Evolutionary conservation across 805 yeast genomes (phyloP).

Genomic region (Suhomyces kilbournensis): DNA sequence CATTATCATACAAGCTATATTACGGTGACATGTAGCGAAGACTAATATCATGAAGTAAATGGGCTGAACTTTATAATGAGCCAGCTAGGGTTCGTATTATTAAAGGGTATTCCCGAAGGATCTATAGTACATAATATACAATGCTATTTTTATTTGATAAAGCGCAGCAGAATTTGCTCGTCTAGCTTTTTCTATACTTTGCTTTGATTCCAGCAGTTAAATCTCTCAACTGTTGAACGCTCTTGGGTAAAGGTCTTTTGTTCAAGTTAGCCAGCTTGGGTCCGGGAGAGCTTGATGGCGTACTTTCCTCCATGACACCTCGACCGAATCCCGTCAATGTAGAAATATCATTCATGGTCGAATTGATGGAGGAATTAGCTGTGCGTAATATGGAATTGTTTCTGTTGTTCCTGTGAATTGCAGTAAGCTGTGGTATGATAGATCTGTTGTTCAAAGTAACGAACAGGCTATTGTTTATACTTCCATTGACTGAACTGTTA

Average conservation of each 20-base stretch:
- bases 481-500: not conserved
- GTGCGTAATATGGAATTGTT: constrained; percentile 9
- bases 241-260: constrained; percentile 16
- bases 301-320: constrained; percentile 38
- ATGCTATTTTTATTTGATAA: constrained; percentile 1
- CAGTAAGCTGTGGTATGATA: constrained; percentile 9
- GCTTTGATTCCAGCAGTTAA: constrained; percentile 18
- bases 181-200: constrained; percentile 4
- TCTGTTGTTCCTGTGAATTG: constrained; percentile 5
- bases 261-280: constrained; percentile 1
- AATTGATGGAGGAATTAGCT: constrained; percentile 17
- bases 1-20: not conserved
- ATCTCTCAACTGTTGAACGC: constrained; percentile 21
- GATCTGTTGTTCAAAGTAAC: constrained; percentile 7
- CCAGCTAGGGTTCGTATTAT: not conserved
- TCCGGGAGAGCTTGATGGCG: constrained; percentile 31
- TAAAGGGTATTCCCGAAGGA: not conserved
- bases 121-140: constrained; percentile 4
- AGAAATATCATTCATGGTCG: constrained; percentile 24
- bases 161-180: not conserved
- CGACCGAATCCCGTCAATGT: constrained; percentile 33
- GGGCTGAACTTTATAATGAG: not conserved
- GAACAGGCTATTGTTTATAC: not conserved
- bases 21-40: not conserved
- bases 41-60: not conserved